Percentiles rank a stretch among this genome's conserved stretches.
phyloP scores from a whole-genome alignment of 352 stramenopile species.

The Phytophthora uliginosa region DNA sequence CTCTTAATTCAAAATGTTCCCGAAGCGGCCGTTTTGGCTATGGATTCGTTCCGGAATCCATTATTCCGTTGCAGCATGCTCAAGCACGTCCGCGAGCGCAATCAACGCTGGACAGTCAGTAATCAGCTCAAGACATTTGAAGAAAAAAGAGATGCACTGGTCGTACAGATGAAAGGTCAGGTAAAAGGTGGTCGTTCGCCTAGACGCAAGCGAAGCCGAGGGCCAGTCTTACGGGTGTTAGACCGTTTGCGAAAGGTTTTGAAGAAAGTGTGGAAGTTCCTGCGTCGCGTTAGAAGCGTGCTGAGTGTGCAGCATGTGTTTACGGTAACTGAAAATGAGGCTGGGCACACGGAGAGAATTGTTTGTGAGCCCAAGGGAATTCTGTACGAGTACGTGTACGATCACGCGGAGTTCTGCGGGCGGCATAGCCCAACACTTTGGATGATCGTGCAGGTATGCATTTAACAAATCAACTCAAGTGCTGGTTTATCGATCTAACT shows the following conservation, averaged over 20 bases:
- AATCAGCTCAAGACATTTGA: conserved; percentile 51
- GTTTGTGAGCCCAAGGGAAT: conserved; percentile 86
- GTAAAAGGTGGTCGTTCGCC: conserved; percentile 27
- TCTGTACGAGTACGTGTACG: conserved; percentile 87
- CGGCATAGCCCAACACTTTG: conserved; percentile 66
- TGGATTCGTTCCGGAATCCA: conserved; percentile 78
- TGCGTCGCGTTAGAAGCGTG: conserved; percentile 49
- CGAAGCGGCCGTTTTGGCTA: conserved; percentile 63
- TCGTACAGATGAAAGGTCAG: conserved; percentile 68
- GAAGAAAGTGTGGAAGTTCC: conserved; percentile 64
- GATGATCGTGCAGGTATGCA: conserved; percentile 68
- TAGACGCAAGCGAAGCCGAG: conserved; percentile 36
- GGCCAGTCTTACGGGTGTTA: conserved; percentile 29
- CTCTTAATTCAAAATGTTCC: conserved; percentile 80
- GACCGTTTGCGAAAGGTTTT: conserved; percentile 47
- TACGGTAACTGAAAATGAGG: conserved; percentile 44
- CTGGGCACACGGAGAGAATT: conserved; percentile 59
- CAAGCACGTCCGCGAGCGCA: conserved; percentile 58
- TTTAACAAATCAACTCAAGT: not conserved
- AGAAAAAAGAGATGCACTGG: conserved; percentile 58
- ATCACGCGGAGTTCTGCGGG: conserved; percentile 76
- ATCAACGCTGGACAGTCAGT: conserved; percentile 73
- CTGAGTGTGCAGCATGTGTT: conserved; percentile 83
- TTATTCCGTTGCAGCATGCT: conserved; percentile 77
- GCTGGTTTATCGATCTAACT: not conserved